Evolutionary conservation across 1,139 yeast genomes (phyloP), one percentile per base, ranked within the genome.

Genomic region (Saccharomyces uvarum): DNA sequence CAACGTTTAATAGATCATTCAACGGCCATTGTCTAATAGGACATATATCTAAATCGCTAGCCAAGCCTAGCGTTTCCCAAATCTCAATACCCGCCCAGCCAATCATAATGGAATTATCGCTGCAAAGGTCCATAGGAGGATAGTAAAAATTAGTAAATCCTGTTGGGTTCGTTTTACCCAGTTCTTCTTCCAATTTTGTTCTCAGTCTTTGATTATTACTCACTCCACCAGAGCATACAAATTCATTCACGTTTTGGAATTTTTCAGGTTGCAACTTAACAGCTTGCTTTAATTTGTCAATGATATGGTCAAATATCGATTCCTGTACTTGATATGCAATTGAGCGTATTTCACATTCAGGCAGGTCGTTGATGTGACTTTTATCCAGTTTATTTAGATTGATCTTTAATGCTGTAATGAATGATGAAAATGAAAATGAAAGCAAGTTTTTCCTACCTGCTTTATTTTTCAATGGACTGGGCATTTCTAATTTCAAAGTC

Each of bases 31-130:
- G 86, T 49, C 89, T 74, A 1, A 81, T 73, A 1, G 95, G 91
- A 9, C 77, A 65, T 4, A 83, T 78, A 14, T 72, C 73, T 47
- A 85, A 66, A 31, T 77, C 79, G 0, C 88, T 79, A 19, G 76
- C 75, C 29, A 77, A 56, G 75, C 8, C 47, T 32, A 31, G 74
- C 11, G 69, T 66, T 66, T 90, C 96, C 66, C 75, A 86, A 14
- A 90, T 74, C 66, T 91, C 97, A 11, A 91, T 87, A 0, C 97
- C 99, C 0, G 98, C 96, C 82, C 95, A 88, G 0, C 97, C 99
- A 54, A 93, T 93, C 99, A 93, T 93, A 2, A 90, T 80, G 0
- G 98, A 97, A 70, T 93, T 95, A 66, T 93, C 99, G 0, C 97
- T 89, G 66, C 99, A 95, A 59, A 91, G 74, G 5, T 77, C 73